Percentiles rank a stretch among this genome's conserved stretches.
phyloP scores from a whole-genome alignment of 805 yeast genomes.

The Ogataea saltuana region DNA sequence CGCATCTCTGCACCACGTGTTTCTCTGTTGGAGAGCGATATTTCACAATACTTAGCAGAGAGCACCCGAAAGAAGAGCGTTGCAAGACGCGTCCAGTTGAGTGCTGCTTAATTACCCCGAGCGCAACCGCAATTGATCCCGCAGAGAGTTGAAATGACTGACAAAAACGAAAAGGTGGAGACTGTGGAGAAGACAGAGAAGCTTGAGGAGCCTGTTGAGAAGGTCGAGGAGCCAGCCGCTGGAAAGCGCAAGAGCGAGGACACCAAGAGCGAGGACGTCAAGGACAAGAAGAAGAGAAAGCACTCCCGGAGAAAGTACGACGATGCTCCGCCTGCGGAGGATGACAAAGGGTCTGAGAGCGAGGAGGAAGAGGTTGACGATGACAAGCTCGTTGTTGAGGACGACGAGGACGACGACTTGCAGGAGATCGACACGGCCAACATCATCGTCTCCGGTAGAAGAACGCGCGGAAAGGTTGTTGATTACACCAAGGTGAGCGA shows the following conservation, averaged over 20 bases:
- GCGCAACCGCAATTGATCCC: no score
- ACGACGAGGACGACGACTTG: conserved; percentile 75
- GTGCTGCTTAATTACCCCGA: no score
- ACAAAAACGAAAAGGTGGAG: conserved; percentile 2
- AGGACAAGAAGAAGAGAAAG: conserved; percentile 29
- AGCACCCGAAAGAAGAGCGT: no score
- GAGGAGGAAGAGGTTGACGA: conserved; percentile 49
- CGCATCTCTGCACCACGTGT: no score
- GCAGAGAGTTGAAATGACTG: not conserved
- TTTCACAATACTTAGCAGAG: no score
- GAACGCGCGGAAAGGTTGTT: conserved; percentile 87
- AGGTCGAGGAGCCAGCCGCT: conserved; percentile 4
- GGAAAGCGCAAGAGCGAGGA: conserved; percentile 14
- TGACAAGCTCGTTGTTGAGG: conserved; percentile 56
- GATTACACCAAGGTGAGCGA: conserved; percentile 83
- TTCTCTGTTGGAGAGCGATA: no score
- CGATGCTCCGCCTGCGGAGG: conserved; percentile 34
- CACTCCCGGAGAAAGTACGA: conserved; percentile 26
- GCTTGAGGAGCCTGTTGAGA: conserved; percentile 6
- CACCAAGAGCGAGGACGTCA: conserved; percentile 10
- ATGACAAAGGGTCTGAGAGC: conserved; percentile 36
- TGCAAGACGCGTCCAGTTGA: not conserved
- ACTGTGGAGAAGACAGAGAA: conserved; percentile 5
- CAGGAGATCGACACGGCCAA: conserved; percentile 79
- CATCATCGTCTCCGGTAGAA: conserved; percentile 80